A percentile compares a stretch with the other conserved stretches of the same genome.
Evolutionary conservation across 2,329 filamentous ascomycete species (phyloP).

Genomic region (Clathrospora elynae): DNA sequence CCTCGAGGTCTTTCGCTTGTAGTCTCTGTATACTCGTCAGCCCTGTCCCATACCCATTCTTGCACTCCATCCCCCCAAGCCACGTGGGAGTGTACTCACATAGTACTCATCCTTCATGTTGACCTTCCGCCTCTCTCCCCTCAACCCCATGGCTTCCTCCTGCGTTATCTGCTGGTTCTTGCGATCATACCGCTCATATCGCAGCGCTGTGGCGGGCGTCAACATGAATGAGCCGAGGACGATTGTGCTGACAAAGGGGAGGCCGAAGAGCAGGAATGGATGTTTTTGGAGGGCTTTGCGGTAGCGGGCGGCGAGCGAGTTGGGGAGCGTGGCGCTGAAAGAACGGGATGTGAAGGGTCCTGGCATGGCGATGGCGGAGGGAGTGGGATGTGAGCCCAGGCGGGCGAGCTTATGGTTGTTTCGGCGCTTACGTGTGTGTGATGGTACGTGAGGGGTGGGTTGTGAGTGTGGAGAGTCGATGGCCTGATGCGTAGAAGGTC

Average conservation of each 20-base stretch:
- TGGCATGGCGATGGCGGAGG: slow-evolving; percentile 25
- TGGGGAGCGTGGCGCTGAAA: slow-evolving; percentile 60
- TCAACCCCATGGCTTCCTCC: slow-evolving; percentile 84
- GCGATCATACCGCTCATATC: slow-evolving; percentile 91
- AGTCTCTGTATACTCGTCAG: slow-evolving; percentile 62
- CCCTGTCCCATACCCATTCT: too few relatives aligned
- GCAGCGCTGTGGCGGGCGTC: slow-evolving; percentile 88
- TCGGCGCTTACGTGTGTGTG: neutral
- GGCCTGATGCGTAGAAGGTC: slow-evolving; percentile 10
- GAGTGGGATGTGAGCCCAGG: neutral
- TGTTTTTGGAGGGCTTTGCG: slow-evolving; percentile 74
- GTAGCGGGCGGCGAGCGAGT: slow-evolving; percentile 76
- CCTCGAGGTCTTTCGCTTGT: slow-evolving; percentile 87
- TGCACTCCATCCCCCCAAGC: too few relatives aligned
- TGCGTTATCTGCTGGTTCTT: slow-evolving; percentile 83
- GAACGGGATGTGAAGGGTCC: slow-evolving; percentile 69
- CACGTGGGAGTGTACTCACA: slow-evolving; percentile 58
- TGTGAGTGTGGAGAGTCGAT: neutral
- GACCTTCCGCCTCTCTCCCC: slow-evolving; percentile 70
- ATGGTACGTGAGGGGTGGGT: neutral
- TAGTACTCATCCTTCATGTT: slow-evolving; percentile 88
- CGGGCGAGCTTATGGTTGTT: too few relatives aligned
- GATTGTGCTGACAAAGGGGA: slow-evolving; percentile 90
- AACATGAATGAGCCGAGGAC: slow-evolving; percentile 91
- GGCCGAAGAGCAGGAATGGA: slow-evolving; percentile 89